phyloP scores from a whole-genome alignment of 805 yeast genomes.

The Ogataea kodamae region DNA sequence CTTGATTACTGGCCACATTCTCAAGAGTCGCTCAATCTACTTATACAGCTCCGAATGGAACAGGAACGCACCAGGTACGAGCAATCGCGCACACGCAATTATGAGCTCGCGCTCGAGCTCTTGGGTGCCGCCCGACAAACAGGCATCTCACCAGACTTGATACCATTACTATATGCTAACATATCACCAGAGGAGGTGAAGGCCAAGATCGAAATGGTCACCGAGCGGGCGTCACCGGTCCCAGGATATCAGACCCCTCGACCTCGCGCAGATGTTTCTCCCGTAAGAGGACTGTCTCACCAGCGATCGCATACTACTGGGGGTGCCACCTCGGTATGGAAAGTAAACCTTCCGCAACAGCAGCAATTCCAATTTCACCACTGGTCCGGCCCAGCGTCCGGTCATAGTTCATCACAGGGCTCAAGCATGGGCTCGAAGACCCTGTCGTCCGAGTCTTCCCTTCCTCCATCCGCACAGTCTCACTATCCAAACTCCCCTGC shows the following conservation, averaged over 20 bases:
- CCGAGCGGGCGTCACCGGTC: conserved; percentile 5
- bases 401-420: neutral
- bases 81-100: conserved; percentile 32
- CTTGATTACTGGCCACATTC: conserved; percentile 32
- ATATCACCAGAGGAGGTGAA: conserved; percentile 14
- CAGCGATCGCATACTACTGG: conserved; percentile 29
- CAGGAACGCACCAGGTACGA: conserved; percentile 43
- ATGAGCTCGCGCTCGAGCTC: conserved; percentile 35
- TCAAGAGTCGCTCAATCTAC: conserved; percentile 35
- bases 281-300: conserved; percentile 20
- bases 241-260: conserved; percentile 4
- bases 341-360: conserved; percentile 31
- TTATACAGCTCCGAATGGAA: conserved; percentile 37
- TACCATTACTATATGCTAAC: conserved; percentile 25
- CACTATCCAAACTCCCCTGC: conserved; percentile 9
- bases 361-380: conserved; percentile 36
- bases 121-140: conserved; percentile 28
- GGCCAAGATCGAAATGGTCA: conserved; percentile 14
- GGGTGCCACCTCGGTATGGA: conserved; percentile 34
- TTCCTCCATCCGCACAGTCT: conserved; percentile 6
- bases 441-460: conserved; percentile 8
- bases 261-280: conserved; percentile 16
- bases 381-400: conserved; percentile 32
- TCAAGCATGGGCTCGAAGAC: conserved; percentile 6
- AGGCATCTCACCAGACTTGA: conserved; percentile 24